Evolutionary conservation across 2,329 filamentous ascomycete genomes (phyloP).

Genomic region (Emergomyces pasteurianus): DNA sequence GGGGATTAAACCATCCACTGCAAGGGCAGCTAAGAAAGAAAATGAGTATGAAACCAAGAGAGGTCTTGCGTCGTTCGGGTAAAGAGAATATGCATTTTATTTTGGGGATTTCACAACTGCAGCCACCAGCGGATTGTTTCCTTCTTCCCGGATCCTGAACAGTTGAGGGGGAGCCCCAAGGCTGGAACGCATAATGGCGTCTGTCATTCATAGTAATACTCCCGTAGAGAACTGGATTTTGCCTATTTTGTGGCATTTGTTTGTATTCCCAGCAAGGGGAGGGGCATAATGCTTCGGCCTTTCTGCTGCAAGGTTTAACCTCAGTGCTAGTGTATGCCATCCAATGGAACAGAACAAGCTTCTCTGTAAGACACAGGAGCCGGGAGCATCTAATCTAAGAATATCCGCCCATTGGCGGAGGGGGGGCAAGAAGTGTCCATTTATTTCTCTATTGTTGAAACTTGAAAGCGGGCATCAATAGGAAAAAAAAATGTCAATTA

Average conservation of each 20-base stretch:
- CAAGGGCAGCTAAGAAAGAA: not conserved
- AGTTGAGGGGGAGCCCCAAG: not conserved
- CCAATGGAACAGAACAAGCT: not conserved
- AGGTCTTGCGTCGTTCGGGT: too few relatives aligned
- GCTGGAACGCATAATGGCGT: not conserved
- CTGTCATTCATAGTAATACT: not conserved
- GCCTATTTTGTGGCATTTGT: not conserved
- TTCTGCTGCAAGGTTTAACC: not conserved
- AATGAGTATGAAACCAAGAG: too few relatives aligned
- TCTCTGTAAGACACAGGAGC: not conserved
- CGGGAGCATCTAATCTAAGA: too few relatives aligned
- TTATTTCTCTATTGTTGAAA: slow-evolving; percentile 1
- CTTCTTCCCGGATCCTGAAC: not conserved
- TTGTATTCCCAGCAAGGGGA: not conserved
- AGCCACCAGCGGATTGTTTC: not conserved
- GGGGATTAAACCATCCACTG: not conserved
- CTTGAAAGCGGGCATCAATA: not conserved
- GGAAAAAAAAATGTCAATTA: not conserved
- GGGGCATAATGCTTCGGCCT: not conserved
- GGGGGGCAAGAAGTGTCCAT: too few relatives aligned
- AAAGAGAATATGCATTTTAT: not conserved
- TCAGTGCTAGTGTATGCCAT: not conserved
- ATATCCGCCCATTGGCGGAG: too few relatives aligned
- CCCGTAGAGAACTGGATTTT: too few relatives aligned
- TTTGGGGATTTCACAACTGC: not conserved